phyloP scores from a whole-genome alignment of 345 rosid species.

The Lagerstroemia speciosa region DNA sequence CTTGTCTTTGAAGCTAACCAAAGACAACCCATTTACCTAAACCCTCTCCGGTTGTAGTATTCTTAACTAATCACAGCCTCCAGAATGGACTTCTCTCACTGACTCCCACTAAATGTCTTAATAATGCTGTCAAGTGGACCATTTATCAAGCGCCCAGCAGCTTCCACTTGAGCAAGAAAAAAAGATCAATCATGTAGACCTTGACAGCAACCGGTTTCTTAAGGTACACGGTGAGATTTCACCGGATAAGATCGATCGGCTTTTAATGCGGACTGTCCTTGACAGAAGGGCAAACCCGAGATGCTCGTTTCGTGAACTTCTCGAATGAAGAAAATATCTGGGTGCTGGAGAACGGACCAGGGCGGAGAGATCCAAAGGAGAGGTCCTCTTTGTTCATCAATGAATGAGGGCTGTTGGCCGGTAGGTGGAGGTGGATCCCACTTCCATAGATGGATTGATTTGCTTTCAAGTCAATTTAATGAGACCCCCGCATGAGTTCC shows the following conservation, averaged over 20 bases:
- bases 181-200: too few species aligned
- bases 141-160: neutral
- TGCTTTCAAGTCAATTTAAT: neutral
- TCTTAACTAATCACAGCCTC: neutral
- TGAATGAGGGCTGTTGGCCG: neutral
- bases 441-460: too few species aligned
- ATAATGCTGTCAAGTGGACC: neutral
- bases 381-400: neutral
- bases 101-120: neutral
- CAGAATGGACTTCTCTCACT: neutral
- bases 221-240: too few species aligned
- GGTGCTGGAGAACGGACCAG: neutral
- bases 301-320: too few species aligned
- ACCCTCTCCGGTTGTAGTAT: too few species aligned
- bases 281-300: too few species aligned
- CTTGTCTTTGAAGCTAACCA: conserved; percentile 11
- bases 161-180: neutral
- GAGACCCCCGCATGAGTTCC: neutral
- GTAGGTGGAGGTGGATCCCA: neutral
- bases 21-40: neutral
- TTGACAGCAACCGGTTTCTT: too few species aligned
- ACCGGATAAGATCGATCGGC: too few species aligned
- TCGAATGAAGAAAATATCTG: neutral
- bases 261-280: too few species aligned
- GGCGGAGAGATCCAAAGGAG: neutral